These are phyloP conservation scores for Helianthus tuberosus DNA, from an alignment of 129 eudicot species.

Conservation along the genomic window DNA sequence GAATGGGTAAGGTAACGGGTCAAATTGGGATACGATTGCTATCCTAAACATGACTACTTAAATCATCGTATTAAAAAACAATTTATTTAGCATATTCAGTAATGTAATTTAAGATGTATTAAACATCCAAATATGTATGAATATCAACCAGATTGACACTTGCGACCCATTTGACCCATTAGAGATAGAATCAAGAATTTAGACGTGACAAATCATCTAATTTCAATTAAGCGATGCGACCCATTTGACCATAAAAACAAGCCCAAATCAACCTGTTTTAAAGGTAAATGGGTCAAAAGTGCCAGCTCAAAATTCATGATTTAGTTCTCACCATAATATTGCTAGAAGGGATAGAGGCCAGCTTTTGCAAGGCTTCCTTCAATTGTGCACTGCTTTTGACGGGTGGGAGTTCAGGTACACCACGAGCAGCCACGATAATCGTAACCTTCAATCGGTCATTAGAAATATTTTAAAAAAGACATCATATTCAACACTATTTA, in stretches of 20 bases:
- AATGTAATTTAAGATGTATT: too few species aligned
- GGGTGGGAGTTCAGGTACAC: conserved; percentile 53
- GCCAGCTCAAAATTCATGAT: not conserved
- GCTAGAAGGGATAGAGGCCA: conserved; percentile 64
- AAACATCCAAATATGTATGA: not conserved
- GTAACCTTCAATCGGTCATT: conserved; percentile 59
- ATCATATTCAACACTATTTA: too few species aligned
- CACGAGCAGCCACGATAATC: conserved; percentile 80
- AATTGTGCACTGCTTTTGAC: conserved; percentile 56
- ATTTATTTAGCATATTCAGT: not conserved
- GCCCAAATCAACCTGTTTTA: too few species aligned
- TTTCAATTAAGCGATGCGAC: not conserved
- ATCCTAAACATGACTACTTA: too few species aligned
- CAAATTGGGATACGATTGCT: too few species aligned
- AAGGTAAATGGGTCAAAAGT: too few species aligned
- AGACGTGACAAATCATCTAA: not conserved
- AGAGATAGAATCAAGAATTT: not conserved
- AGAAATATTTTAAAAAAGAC: too few species aligned
- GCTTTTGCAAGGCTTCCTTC: conserved; percentile 71
- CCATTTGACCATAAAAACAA: not conserved
- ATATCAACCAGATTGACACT: not conserved
- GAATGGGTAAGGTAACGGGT: too few species aligned
- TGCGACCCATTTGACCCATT: not conserved
- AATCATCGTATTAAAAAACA: not conserved
- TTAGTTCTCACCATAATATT: conserved; percentile 45